phyloP scores from a whole-genome alignment of 1,284 basidiomycete species.

The Sporisorium sorghi region DNA sequence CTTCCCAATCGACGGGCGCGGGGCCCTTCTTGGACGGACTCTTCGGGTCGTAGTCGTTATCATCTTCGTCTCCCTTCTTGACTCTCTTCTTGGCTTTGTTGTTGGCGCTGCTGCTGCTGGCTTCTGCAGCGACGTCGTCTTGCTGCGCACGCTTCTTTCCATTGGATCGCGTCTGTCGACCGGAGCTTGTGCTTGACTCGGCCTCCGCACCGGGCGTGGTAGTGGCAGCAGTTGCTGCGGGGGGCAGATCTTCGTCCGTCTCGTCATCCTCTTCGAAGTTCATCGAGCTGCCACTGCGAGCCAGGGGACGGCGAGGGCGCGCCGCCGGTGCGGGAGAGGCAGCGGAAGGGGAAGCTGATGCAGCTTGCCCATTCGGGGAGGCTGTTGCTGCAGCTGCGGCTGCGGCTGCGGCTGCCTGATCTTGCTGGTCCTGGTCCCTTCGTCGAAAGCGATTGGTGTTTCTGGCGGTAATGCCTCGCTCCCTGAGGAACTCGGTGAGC shows the following conservation, averaged over 20 bases:
- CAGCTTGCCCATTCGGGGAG: conserved; percentile 47
- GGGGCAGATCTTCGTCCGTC: conserved; percentile 76
- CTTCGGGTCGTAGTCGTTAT: conserved; percentile 71
- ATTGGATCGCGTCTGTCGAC: conserved; percentile 67
- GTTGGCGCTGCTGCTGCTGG: conserved; percentile 72
- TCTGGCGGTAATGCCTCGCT: conserved; percentile 80
- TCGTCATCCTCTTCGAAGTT: conserved; percentile 74
- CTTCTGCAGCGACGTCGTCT: conserved; percentile 60
- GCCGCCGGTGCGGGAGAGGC: conserved; percentile 13
- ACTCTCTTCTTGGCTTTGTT: conserved; percentile 70
- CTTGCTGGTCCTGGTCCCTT: conserved; percentile 41
- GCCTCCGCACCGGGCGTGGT: conserved; percentile 31
- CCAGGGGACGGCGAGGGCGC: conserved; percentile 24
- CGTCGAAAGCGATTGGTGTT: conserved; percentile 73
- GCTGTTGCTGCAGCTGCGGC: conserved; percentile 18
- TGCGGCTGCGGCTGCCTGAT: conserved; percentile 72
- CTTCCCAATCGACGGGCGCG: conserved; percentile 75
- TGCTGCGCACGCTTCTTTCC: conserved; percentile 31
- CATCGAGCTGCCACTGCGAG: conserved; percentile 48
- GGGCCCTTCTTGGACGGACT: conserved; percentile 71
- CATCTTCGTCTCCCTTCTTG: conserved; percentile 41
- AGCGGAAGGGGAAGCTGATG: conserved; percentile 10
- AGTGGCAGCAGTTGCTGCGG: conserved; percentile 54
- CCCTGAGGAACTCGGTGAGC: conserved; percentile 87
- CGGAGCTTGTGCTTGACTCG: conserved; percentile 51